These are phyloP conservation scores for Brassica cretica DNA, from an alignment of 345 rosid species.

Conservation along the genomic window DNA sequence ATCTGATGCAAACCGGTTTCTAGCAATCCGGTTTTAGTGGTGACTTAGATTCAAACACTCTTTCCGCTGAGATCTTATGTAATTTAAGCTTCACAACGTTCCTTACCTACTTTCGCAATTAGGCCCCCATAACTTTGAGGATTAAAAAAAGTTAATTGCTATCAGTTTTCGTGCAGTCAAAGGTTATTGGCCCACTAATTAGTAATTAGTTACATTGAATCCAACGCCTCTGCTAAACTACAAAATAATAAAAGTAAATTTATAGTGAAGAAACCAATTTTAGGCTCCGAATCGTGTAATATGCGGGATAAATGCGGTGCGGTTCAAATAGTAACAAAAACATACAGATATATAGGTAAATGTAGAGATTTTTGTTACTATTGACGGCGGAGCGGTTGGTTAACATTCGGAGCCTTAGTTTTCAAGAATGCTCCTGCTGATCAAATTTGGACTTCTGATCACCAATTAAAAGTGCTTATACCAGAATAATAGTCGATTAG, in stretches of 20 bases:
- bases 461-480: not conserved
- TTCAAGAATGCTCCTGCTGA: not conserved
- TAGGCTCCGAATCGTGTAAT: not conserved
- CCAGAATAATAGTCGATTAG: not conserved
- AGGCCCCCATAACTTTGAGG: slow-evolving; percentile 20
- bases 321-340: too few species aligned
- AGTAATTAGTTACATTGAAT: not conserved
- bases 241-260: not conserved
- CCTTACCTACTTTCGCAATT: not conserved
- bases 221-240: not conserved
- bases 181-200: slow-evolving; percentile 15
- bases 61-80: not conserved
- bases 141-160: slow-evolving; percentile 8
- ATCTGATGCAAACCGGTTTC: slow-evolving; percentile 52
- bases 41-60: slow-evolving; percentile 40
- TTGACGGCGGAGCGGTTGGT: too few species aligned
- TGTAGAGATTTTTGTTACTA: too few species aligned
- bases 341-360: too few species aligned
- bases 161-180: slow-evolving; percentile 14
- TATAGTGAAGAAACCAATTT: slow-evolving; percentile 4
- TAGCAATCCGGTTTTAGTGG: slow-evolving; percentile 74
- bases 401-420: not conserved
- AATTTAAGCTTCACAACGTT: not conserved
- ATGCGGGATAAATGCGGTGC: too few species aligned
- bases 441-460: not conserved